Conservation (phyloP, 108 stramenopile species). For the Schizochytrium sp. region DNA sequence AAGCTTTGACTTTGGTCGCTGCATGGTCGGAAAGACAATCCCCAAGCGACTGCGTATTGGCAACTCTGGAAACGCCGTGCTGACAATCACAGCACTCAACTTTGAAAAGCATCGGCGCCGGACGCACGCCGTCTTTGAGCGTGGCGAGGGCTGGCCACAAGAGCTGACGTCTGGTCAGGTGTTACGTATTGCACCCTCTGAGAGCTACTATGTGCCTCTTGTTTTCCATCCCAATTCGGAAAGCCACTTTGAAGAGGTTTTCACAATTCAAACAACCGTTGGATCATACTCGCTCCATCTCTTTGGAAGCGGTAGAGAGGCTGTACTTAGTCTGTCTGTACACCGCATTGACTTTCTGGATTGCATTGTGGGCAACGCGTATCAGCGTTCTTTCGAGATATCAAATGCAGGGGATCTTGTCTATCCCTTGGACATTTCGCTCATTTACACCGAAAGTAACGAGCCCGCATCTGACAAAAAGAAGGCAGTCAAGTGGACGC, state of each 20-base stretch:
- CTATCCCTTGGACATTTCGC: background rate
- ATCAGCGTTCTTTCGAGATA: background rate
- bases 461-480: background rate
- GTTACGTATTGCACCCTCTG: background rate
- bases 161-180: background rate
- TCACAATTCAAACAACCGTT: background rate
- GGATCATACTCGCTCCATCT: background rate
- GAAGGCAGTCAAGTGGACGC: background rate
- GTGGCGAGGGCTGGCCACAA: background rate
- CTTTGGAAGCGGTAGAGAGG: background rate
- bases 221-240: background rate
- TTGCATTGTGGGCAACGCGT: slow-evolving; percentile 1
- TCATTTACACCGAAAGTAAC: background rate
- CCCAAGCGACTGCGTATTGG: background rate
- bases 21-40: slow-evolving; percentile 12
- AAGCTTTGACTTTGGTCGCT: background rate
- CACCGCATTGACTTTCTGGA: background rate
- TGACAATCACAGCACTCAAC: background rate
- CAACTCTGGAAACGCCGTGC: background rate
- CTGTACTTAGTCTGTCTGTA: slow-evolving; percentile 1
- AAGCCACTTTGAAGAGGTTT: background rate
- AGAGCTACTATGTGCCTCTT: background rate
- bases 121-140: background rate
- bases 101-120: background rate
- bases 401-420: background rate